Evolutionary conservation across 768 basidiomycete species (phyloP), one percentile per base, ranked within the genome.

Genomic region (Leccinum pellstonianum): DNA sequence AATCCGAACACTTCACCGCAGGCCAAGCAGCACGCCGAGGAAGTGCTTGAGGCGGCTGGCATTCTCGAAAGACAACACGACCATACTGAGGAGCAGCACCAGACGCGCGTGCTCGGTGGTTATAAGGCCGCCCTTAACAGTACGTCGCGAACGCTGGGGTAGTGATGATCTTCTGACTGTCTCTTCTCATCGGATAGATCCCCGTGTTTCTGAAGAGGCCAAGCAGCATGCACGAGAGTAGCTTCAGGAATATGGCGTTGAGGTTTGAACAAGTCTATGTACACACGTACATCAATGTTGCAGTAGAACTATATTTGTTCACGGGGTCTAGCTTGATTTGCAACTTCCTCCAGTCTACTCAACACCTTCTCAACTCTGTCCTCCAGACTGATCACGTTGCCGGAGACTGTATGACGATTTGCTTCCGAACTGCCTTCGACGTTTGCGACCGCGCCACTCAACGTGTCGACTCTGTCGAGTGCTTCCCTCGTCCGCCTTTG

Each of bases 391-490:
- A 77, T 73, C 27, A 94, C 86, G 67, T 98, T 95, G 7, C 81
- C 82, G 65, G 84, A 85, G 12, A 93, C 85, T 14, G 88, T 83
- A 4, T 68, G 74, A 56, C 84, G 80, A 68, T 96, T 96, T 58
- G 85, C 86, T 54, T 83, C 80, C 50, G 97, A 67, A 66, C 92
- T 95, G 54, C 75, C 76, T 73, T 96, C 90, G 6, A 98, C 83
- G 19, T 82, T 81, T 17, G 78, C 74, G 5, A 96, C 80, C 0
- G 95, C 90, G 25, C 76, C 77, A 56, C 83, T 77, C 4, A 97
- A 77, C 52, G 93, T 25, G 25, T 25, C 25, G 25, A 25, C 25
- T 25, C 25, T 89, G 27, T 80, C 79, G 33, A 95, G 77, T 27
- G 82, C 82, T 25, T 84, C 86, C 25, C 80, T 81, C 38, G 84